Conservation (phyloP, 345 rosid species). For the Erysimum cheiranthoides region DNA sequence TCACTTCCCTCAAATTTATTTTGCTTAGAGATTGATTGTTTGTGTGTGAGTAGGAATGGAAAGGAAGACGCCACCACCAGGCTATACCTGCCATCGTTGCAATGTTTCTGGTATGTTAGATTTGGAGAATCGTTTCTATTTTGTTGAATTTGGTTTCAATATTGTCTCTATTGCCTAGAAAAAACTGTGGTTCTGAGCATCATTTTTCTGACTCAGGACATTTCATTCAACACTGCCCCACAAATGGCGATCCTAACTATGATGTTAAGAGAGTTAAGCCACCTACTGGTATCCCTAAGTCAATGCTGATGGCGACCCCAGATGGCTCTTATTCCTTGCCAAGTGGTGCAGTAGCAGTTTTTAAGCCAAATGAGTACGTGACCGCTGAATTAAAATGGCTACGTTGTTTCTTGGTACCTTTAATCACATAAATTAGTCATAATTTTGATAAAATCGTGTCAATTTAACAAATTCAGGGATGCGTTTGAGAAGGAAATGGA, state of each 20-base stretch:
- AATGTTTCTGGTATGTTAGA: slow-evolving; percentile 76
- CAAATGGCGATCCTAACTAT: slow-evolving; percentile 91
- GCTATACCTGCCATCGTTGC: slow-evolving; percentile 95
- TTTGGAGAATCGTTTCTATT: neutral
- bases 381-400: slow-evolving; percentile 4
- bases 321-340: slow-evolving; percentile 95
- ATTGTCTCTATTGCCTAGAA: neutral
- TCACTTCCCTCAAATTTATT: neutral
- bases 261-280: slow-evolving; percentile 89
- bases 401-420: slow-evolving; percentile 7
- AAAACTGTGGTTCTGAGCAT: slow-evolving; percentile 12
- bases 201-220: slow-evolving; percentile 66
- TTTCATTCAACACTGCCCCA: slow-evolving; percentile 97
- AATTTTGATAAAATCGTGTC: neutral
- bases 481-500: slow-evolving; percentile 97
- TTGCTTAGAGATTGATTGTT: slow-evolving; percentile 14
- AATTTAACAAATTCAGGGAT: slow-evolving; percentile 58
- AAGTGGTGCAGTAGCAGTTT: slow-evolving; percentile 90
- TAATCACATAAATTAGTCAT: slow-evolving; percentile 10
- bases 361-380: slow-evolving; percentile 93
- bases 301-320: slow-evolving; percentile 91
- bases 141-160: neutral
- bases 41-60: slow-evolving; percentile 64
- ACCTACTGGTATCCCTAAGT: slow-evolving; percentile 98
- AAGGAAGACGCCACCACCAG: slow-evolving; percentile 93